Base-by-base conservation (phyloP, 176 grass and related monocot species). In the Aegilops bicornis region DNA sequence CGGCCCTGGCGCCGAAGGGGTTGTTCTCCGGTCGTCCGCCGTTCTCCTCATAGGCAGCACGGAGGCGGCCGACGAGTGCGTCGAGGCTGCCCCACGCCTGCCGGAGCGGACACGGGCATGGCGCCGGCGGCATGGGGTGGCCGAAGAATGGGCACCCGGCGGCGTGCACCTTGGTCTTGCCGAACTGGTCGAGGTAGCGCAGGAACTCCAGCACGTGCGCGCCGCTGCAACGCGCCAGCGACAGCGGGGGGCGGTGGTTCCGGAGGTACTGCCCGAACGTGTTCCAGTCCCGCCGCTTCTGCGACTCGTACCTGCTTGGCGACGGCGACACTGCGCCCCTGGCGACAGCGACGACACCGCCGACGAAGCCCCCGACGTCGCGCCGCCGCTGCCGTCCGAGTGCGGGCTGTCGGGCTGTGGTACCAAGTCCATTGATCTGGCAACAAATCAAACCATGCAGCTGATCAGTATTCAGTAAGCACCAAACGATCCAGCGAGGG, bases 251-350 rank as follows among this genome's bases (percentile, higher is more conserved):
- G 14, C 93, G 85, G 89, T 98, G 95, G 85, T 98, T 98, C 79
- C 83, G 89, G 60, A 98, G 90, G 85, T 98, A 98, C 88, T 95
- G 95, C 45, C 95, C 95, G 77, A 98, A 98, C 79, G 95, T 98
- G 89, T 99, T 96, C 97, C 97, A 99, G 87, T 99, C 97, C 27
- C 97, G 85, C 16, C 97, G 77, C 92, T 99, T 99, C 90, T 99
- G 97, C 72, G 97, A 92, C 82, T 96, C 97, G 88, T 99, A 99
- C 85, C 97, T 78, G 82, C 90, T 95, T 45, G 92, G 88, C 31
- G 87, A 76, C 29, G 72, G 76, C 27, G 71, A 77, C 30, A 43
- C 42, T 3, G 7, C 19, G 54, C 19, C 2, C 54, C 54, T 54
- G 69, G 37, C 25, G 32, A n/a, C 54, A 25, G 5, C 9, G 78